Percentiles rank a stretch among this genome's conserved stretches.
Evolutionary conservation across 2,329 filamentous ascomycete genomes (phyloP).

Genomic region (Penicillium sp.): DNA sequence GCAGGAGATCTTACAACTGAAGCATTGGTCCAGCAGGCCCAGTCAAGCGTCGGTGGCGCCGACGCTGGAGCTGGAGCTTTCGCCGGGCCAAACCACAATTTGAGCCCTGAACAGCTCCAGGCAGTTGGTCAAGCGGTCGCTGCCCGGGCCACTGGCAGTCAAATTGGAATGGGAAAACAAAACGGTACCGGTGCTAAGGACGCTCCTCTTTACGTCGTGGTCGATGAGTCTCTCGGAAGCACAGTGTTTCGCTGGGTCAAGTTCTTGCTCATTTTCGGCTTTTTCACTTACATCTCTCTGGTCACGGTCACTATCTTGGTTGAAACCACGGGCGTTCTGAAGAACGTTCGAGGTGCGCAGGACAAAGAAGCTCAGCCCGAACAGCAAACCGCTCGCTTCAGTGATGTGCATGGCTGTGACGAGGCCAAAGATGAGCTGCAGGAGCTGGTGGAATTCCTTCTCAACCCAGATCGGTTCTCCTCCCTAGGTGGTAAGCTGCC

Average conservation of each 20-base stretch:
- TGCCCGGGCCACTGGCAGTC: conserved; percentile 65
- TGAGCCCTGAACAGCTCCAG: conserved; percentile 65
- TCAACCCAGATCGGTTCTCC: conserved; percentile 89
- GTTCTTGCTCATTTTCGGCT: conserved; percentile 73
- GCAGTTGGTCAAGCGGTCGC: conserved; percentile 79
- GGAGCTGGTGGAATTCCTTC: conserved; percentile 93
- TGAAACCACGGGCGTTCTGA: conserved; percentile 74
- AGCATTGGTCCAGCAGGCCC: conserved; percentile 71
- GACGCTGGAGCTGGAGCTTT: conserved; percentile 17
- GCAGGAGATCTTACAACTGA: conserved; percentile 77
- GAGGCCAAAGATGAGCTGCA: conserved; percentile 98
- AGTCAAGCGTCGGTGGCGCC: conserved; percentile 59
- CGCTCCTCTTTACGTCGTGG: conserved; percentile 89
- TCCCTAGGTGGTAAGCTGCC: conserved; percentile 93
- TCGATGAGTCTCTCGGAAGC: conserved; percentile 80
- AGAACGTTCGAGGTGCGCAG: conserved; percentile 69
- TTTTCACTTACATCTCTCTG: conserved; percentile 75
- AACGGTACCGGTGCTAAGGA: conserved; percentile 69
- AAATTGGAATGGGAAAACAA: conserved; percentile 52
- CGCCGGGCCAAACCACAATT: conserved; percentile 28
- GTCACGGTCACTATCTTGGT: conserved; percentile 77
- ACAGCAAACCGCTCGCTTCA: conserved; percentile 85
- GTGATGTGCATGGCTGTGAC: conserved; percentile 93
- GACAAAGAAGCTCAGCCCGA: conserved; percentile 88
- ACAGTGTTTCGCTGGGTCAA: conserved; percentile 88